Conservation (phyloP, 164 flowering plant species). For the Chloranthus sessilifolius region DNA sequence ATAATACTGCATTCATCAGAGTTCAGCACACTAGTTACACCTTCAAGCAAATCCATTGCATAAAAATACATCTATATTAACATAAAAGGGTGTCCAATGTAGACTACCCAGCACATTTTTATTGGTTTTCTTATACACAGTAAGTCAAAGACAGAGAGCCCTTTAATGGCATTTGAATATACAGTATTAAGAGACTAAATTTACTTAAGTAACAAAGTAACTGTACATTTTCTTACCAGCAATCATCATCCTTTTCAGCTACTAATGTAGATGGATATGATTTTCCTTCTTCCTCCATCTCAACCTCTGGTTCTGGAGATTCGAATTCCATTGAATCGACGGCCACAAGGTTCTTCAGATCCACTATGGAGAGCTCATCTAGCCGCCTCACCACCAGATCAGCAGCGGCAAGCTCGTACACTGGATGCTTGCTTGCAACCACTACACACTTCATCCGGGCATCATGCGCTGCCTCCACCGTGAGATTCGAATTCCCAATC, state of each 20-base stretch:
- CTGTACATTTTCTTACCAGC: constrained; percentile 39
- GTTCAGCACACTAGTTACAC: too few relatives aligned
- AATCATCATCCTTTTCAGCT: constrained; percentile 45
- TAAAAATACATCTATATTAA: too few relatives aligned
- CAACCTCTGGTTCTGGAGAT: constrained; percentile 56
- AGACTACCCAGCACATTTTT: constrained; percentile 17
- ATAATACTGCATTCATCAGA: too few relatives aligned
- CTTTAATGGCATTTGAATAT: constrained; percentile 13
- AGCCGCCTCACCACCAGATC: constrained; percentile 82
- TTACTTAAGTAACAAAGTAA: too few relatives aligned
- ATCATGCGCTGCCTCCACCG: constrained; percentile 96
- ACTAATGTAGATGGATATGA: constrained; percentile 30
- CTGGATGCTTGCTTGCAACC: constrained; percentile 91
- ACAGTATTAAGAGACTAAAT: constrained; percentile 14
- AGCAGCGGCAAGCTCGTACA: constrained; percentile 91
- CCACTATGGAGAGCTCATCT: constrained; percentile 87
- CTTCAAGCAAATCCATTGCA: too few relatives aligned
- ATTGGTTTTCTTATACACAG: constrained; percentile 13
- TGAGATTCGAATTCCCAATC: constrained; percentile 89
- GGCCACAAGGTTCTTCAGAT: constrained; percentile 87
- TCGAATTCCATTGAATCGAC: constrained; percentile 60
- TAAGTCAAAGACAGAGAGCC: constrained; percentile 4
- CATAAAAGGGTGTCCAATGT: constrained; percentile 24
- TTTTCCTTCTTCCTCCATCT: constrained; percentile 61
- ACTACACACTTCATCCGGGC: constrained; percentile 95